Evolutionary conservation across 2,329 filamentous ascomycete genomes (phyloP), one percentile per base, ranked within the genome.

Genomic region (Epichloe glyceriae): DNA sequence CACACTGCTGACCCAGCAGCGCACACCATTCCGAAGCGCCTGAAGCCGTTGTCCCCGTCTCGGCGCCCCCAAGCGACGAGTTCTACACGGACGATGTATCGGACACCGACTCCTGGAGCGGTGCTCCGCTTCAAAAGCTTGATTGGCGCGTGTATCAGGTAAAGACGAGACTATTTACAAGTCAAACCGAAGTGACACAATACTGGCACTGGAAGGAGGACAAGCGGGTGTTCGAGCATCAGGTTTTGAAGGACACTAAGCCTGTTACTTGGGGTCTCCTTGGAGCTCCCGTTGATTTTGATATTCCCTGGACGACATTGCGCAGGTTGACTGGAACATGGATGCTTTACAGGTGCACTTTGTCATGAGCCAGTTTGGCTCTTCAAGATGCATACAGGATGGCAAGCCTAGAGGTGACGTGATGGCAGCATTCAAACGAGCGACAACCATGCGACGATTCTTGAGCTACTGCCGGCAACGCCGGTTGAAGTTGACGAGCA

Each of bases 91-190:
- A 68, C 5, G 70, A 72, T n/a, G 73, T 70, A 58, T 79, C 74
- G 2, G 75, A 77, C 33, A 68, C 64, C 0, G 77, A 80, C 58
- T 76, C 75, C 3, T 70, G 68, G 55, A 74, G 70, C 30, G 65
- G 66, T 2, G 73, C 73, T 3, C 57, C 59, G 11, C 66, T 79
- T 7, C 66, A 65, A 22, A 61, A 65, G 12, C 65, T 68, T 10
- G 76, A 80, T 60, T 80, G 72, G 66, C 71, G 74, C 15, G 58
- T 80, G 12, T 64, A 71, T 44, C 73, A 77, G 55, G 70, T 80
- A 56, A 78, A 77, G 63, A 74, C 72, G 3, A 62, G 65, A 14
- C 55, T 65, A 11, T 67, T 72, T 47, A 73, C 74, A 1, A 75
- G 71, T 20, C 73, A 71, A 49, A 61, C 65, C 2, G 57, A 66